These are phyloP conservation scores for Chlamydomonas sphaeroides DNA, from an alignment of 139 green algal genomes.

Conservation along the genomic window DNA sequence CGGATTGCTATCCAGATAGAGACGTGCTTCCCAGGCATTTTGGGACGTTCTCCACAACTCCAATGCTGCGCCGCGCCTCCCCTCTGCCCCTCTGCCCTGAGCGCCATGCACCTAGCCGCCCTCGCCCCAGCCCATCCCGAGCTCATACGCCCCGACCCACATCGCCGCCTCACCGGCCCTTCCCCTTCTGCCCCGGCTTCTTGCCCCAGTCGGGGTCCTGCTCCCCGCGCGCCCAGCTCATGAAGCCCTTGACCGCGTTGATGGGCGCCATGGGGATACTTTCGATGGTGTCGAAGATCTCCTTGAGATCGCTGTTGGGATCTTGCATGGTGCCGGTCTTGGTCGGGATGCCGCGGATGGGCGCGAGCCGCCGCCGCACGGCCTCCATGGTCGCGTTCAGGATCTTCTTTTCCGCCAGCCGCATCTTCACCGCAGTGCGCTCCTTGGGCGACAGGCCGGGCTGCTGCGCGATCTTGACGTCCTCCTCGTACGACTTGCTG, in stretches of 20 bases:
- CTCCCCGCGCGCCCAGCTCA: slow-evolving; percentile 73
- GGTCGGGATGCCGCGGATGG: slow-evolving; percentile 96
- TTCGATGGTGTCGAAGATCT: slow-evolving; percentile 95
- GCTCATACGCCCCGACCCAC: neutral
- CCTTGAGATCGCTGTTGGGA: slow-evolving; percentile 91
- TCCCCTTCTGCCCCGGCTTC: slow-evolving; percentile 28
- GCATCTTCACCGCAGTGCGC: slow-evolving; percentile 65
- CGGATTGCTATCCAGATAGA: no score
- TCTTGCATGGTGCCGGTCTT: slow-evolving; percentile 87
- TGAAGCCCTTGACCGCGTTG: slow-evolving; percentile 70
- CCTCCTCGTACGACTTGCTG: slow-evolving; percentile 73
- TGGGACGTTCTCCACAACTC: no score
- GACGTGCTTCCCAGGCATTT: no score
- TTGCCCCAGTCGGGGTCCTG: slow-evolving; percentile 39
- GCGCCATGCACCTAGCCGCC: no score
- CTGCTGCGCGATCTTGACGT: slow-evolving; percentile 82
- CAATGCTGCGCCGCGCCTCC: no score
- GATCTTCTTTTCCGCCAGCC: slow-evolving; percentile 67
- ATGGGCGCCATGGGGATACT: slow-evolving; percentile 73
- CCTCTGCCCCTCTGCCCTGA: no score
- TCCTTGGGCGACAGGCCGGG: slow-evolving; percentile 47
- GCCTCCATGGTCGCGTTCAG: slow-evolving; percentile 58
- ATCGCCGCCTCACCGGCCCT: neutral
- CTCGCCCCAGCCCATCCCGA: no score
- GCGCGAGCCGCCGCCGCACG: slow-evolving; percentile 83